Evolutionary conservation across 495 filamentous ascomycete genomes (phyloP), one percentile per base, ranked within the genome.

Genomic region (Lineolata rhizophorae): DNA sequence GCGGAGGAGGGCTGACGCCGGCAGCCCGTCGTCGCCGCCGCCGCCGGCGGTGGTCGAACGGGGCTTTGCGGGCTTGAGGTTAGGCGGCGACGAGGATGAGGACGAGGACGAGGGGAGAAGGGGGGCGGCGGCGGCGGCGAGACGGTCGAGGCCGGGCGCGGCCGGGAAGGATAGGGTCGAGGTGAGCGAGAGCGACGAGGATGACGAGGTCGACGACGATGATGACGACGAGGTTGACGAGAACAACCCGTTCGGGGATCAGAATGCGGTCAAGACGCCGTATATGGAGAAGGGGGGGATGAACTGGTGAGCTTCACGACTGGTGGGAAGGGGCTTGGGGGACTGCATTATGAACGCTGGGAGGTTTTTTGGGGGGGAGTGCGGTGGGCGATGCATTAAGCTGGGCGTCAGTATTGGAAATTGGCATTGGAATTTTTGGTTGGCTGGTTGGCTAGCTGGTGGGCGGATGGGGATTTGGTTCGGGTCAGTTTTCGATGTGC

Each of bases 201-300:
- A 26, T 26, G 36, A 36, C 11, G 46, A 37, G 18, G 32, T 36
- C 17, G 15, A 47, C 14, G 27, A 36, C 12, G 46, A 59, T 15
- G 57, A 57, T 13, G 67, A 66, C 3, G 68, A 72, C n/a, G n/a
- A n/a, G n/a, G n/a, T n/a, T 29, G 69, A 76, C 26, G 69, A 73
- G 37, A 61, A 82, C 42, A 66, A 84, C 48, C 78, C 78, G 3
- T 85, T 85, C 43, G 74, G 72, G 11, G 76, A 85, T 47, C 59
- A 61, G 6, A 80, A 83, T 53, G 76, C 64, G 3, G 65, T 76
- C n/a, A 58, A 59, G 22, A 74, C 68, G 1, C 65, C 70, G 6
- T 56, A 48, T 30, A 44, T 55, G 27, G 71, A 72, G 49, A 57
- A 54, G 19, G 43, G 44, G 8, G 62, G 62, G 27, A 64, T 62